A percentile compares a stretch with the other conserved stretches of the same genome.
phyloP scores from a whole-genome alignment of 495 filamentous ascomycete species.

The Tuber microsphaerosporum region DNA sequence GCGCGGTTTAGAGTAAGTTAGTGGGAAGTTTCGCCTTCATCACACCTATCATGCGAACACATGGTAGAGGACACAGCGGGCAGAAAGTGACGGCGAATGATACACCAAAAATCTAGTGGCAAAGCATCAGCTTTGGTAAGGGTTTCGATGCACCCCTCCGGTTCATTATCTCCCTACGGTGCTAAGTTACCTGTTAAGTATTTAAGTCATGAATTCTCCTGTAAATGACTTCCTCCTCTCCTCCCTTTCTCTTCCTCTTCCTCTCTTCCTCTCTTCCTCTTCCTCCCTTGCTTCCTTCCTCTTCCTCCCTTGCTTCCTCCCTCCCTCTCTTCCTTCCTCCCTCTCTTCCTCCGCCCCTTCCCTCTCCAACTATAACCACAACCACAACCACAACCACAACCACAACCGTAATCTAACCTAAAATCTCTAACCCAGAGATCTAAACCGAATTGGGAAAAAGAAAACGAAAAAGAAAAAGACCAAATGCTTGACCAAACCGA shows the following conservation, averaged over 20 bases:
- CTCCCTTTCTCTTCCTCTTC: neutral
- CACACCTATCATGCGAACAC: neutral
- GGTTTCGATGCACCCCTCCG: too few relatives aligned
- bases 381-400: neutral
- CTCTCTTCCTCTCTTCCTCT: neutral
- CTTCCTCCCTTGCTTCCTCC: too few relatives aligned
- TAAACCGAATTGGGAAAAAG: neutral
- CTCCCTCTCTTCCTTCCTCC: neutral
- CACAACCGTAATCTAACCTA: too few relatives aligned
- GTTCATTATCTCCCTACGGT: too few relatives aligned
- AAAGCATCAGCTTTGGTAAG: too few relatives aligned
- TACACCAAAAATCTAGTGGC: too few relatives aligned
- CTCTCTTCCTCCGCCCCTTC: neutral
- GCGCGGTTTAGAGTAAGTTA: too few relatives aligned
- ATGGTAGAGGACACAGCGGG: too few relatives aligned
- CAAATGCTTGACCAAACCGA: constrained; percentile 25
- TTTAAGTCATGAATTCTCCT: neutral
- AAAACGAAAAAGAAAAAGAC: neutral
- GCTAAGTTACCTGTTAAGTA: neutral
- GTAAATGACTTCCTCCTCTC: neutral
- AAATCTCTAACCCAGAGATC: neutral
- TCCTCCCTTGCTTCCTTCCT: too few relatives aligned
- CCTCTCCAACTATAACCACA: neutral
- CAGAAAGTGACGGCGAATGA: too few relatives aligned
- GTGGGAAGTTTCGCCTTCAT: neutral